Evolutionary conservation across 1,284 basidiomycete genomes (phyloP), one percentile per base, ranked within the genome.

Genomic region (Schizopora paradoxa): DNA sequence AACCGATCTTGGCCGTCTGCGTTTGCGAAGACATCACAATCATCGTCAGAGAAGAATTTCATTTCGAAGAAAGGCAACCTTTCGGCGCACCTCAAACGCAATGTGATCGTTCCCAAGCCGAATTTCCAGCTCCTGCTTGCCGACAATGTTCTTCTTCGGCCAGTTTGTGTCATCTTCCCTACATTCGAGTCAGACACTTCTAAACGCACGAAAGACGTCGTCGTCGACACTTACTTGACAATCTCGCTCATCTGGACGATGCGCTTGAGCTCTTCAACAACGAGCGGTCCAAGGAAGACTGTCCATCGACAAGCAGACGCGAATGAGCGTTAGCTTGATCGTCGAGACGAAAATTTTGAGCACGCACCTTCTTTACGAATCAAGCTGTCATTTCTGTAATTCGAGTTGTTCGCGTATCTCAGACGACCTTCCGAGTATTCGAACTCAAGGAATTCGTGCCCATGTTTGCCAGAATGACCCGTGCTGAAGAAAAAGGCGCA

Each of bases 101-200:
- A 99, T 97, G 63, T 98, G 95, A 57, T 97, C 91, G 60, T 86
- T 93, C 36, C 94, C 94, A 48, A 97, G 66, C 49, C 91, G 79
- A 46, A 99, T 89, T 66, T 99, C 95, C 38, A 99, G 78, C 66
- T 99, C 96, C 65, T 99, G 95, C 66, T 94, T 91, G 34, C 95
- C 96, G 16, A 96, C 91, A 36, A 96, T 90, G 65, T 97, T 96
- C 74, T 95, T 97, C 72, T 96, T 95, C 4, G 95, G 95, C 96
- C 95, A 99, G 58, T 91, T 87, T 0, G 83, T 78, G 66, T 99
- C 95, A 64, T 99, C 95, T 77, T 99, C 96, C 72, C 92, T 96
- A 66, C 23, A 37, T 27, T 14, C n/a, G 27, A 44, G 19, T 41
- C 22, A 41, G 19, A 19, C 28, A 38, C 18, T 10, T 6, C n/a